Conservation (phyloP, 2,329 filamentous ascomycete genomes). For the Aspergillus sp. region DNA sequence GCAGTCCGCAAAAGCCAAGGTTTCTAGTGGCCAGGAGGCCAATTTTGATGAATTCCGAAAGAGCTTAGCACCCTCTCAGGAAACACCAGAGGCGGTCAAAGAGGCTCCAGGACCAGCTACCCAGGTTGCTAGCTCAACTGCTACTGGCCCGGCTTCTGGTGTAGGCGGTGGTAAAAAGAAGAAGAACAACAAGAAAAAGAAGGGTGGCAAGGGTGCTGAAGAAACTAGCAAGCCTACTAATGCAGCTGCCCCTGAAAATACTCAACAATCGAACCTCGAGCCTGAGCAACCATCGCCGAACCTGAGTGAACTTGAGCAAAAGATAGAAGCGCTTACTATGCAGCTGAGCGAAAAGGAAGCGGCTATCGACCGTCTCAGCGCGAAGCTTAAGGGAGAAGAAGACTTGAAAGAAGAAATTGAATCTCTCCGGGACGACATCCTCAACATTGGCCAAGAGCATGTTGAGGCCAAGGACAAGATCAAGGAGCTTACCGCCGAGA, state of each 20-base stretch:
- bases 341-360: slow-evolving; percentile 57
- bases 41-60: slow-evolving; percentile 31
- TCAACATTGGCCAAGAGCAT: slow-evolving; percentile 75
- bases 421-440: slow-evolving; percentile 71
- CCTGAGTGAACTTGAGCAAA: slow-evolving; percentile 28
- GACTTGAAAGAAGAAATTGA: slow-evolving; percentile 82
- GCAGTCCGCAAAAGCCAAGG: slow-evolving; percentile 28
- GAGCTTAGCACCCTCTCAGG: slow-evolving; percentile 22
- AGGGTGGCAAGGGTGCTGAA: slow-evolving; percentile 54
- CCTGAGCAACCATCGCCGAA: slow-evolving; percentile 17
- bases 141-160: slow-evolving; percentile 11
- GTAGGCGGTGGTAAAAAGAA: slow-evolving; percentile 57
- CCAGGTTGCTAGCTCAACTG: slow-evolving; percentile 12
- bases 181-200: slow-evolving; percentile 88
- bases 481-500: slow-evolving; percentile 67
- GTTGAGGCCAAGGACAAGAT: slow-evolving; percentile 74
- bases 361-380: slow-evolving; percentile 66
- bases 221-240: slow-evolving; percentile 23
- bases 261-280: slow-evolving; percentile 26
- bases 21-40: slow-evolving; percentile 26
- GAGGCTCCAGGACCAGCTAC: slow-evolving; percentile 13
- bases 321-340: slow-evolving; percentile 29
- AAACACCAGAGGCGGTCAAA: slow-evolving; percentile 15
- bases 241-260: slow-evolving; percentile 9
- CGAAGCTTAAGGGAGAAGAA: slow-evolving; percentile 70